A percentile compares a stretch with the other conserved stretches of the same genome.
Evolutionary conservation across 768 basidiomycete species (phyloP).

Genomic region (Baorangia bicolor): DNA sequence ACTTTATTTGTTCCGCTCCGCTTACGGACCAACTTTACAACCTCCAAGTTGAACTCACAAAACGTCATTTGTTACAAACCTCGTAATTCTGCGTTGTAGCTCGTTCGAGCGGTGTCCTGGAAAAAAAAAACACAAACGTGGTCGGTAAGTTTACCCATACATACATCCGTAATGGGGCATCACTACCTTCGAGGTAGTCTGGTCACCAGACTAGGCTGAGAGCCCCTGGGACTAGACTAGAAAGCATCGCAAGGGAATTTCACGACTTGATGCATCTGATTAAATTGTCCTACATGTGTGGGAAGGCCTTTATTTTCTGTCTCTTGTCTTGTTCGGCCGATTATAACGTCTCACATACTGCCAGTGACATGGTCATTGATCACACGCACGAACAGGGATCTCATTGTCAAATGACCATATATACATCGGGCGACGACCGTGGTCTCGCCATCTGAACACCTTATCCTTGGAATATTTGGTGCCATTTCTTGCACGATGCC

Average conservation of each 20-base stretch:
- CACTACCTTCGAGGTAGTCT: too few species aligned
- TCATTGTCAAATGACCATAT: background rate
- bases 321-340: background rate
- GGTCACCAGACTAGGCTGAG: background rate
- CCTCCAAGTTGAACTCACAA: too few species aligned
- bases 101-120: too few species aligned
- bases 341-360: background rate
- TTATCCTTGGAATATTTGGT: background rate
- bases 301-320: background rate
- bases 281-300: background rate
- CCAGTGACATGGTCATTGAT: background rate
- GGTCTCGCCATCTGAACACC: background rate
- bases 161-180: too few species aligned
- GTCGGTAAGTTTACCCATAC: too few species aligned
- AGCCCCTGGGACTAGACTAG: background rate
- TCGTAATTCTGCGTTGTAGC: too few species aligned
- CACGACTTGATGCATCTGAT: too few species aligned
- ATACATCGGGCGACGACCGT: background rate
- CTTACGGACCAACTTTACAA: too few species aligned
- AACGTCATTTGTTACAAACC: too few species aligned
- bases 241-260: too few species aligned
- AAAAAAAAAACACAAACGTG: too few species aligned
- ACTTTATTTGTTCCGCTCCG: too few species aligned
- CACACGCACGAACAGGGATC: background rate
- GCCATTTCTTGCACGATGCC: constrained; percentile 37